phyloP scores from a whole-genome alignment of 2,329 filamentous ascomycete species.

The Calonectria pteridis region DNA sequence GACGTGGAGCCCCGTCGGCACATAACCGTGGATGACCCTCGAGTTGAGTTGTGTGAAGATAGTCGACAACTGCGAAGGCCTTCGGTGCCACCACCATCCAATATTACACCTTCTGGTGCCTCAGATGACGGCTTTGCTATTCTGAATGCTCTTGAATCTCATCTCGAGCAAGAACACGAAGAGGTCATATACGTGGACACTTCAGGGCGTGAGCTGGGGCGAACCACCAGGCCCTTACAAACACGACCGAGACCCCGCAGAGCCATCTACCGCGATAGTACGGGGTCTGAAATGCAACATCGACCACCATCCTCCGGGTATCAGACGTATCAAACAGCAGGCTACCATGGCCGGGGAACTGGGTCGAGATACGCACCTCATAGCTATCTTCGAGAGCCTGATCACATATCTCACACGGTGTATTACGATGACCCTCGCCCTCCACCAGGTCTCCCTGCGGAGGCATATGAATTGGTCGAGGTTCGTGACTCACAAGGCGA shows the following conservation, averaged over 20 bases:
- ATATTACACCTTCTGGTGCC: background rate
- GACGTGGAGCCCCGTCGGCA: constrained; percentile 33
- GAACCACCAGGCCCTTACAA: constrained; percentile 35
- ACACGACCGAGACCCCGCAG: constrained; percentile 26
- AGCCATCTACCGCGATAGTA: constrained; percentile 20
- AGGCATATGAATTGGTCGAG: constrained; percentile 60
- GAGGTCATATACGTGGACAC: constrained; percentile 44
- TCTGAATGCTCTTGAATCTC: constrained; percentile 13
- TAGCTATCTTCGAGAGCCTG: constrained; percentile 22
- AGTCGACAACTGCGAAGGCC: background rate
- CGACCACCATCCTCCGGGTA: constrained; percentile 24
- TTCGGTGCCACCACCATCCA: background rate
- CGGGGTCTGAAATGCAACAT: constrained; percentile 7
- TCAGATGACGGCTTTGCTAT: constrained; percentile 9
- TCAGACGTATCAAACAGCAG: constrained; percentile 17
- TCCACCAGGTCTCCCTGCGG: constrained; percentile 32
- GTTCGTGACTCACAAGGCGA: constrained; percentile 59
- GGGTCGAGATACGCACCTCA: constrained; percentile 24
- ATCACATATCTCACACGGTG: constrained; percentile 2
- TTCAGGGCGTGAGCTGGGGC: constrained; percentile 40
- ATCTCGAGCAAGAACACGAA: constrained; percentile 28
- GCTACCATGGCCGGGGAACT: constrained; percentile 27
- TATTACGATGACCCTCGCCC: constrained; percentile 29
- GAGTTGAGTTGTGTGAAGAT: background rate
- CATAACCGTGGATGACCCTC: background rate